Base-by-base conservation (phyloP, 208 protist genomes). In the Hexamita inflata region DNA sequence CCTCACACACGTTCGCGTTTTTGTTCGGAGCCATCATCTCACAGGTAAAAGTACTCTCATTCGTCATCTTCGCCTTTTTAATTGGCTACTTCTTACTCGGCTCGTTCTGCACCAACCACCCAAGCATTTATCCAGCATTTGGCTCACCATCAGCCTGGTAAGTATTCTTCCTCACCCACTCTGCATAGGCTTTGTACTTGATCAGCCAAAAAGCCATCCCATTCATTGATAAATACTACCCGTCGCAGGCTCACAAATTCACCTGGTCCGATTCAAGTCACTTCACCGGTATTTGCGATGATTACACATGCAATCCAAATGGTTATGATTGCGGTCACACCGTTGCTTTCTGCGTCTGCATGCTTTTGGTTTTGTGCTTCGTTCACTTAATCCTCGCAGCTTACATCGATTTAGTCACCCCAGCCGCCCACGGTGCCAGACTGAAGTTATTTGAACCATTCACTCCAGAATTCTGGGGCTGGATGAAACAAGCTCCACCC, bases 381-480 rank as follows among this genome's bases (percentile, higher is more conserved):
- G n/a, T n/a, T 15, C 38, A 70, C 32, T 32, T 11, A n/a, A 45
- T 70, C n/a, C n/a, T 70, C 11, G 64, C 64, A 13, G 64, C 64
- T 15, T 70, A 70, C n/a, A 32, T 70, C 42, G 64, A 70, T 49
- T 38, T 70, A 45, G 9, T 70, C 11, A 29, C 38, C 2, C 64
- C 64, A 35, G 7, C 26, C n/a, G 64, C 64, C 9, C 64, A 70
- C 40, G 64, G 64, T 42, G 11, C 64, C 26, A n/a, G 64, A 40
- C 35, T 70, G 32, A 9, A 4, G 15, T 24, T 45, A 28, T 70
- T 15, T n/a, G 40, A 9, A 32, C 64, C 64, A 15, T 70, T 70
- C 42, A 45, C 64, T 45, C 38, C 38, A n/a, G 64, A 70, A 38
- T 70, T 70, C n/a, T 70, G 64, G 64, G 64, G 64, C 9, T 13